These are phyloP conservation scores for Fonsecaea monophora DNA, from an alignment of 2,329 filamentous ascomycete species.

Conservation along the genomic window DNA sequence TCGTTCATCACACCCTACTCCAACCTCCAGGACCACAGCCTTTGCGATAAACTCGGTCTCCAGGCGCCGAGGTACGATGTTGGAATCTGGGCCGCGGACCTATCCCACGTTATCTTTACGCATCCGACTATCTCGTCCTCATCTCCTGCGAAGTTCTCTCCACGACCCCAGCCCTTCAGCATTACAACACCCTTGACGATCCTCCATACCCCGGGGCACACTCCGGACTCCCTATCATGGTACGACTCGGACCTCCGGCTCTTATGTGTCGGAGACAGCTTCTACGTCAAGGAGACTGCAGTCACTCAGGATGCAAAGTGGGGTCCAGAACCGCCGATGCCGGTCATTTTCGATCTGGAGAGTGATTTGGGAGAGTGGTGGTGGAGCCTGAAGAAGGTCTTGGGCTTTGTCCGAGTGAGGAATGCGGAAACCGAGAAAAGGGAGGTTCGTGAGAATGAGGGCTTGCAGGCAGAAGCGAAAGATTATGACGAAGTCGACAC, in stretches of 20 bases:
- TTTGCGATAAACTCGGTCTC: slow-evolving; percentile 30
- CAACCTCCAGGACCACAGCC: slow-evolving; percentile 36
- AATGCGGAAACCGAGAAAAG: slow-evolving; percentile 19
- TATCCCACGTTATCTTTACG: slow-evolving; percentile 19
- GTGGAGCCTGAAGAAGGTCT: slow-evolving; percentile 26
- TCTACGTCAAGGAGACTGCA: slow-evolving; percentile 35
- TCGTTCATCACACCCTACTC: slow-evolving; percentile 35
- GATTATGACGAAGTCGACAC: background rate
- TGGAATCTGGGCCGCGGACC: slow-evolving; percentile 34
- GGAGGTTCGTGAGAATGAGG: background rate
- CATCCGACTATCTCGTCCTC: background rate
- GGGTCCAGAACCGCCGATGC: slow-evolving; percentile 35
- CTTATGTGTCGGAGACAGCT: slow-evolving; percentile 38
- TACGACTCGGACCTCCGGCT: slow-evolving; percentile 33
- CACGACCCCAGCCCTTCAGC: background rate
- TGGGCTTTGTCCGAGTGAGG: slow-evolving; percentile 26
- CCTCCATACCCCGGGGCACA: slow-evolving; percentile 38
- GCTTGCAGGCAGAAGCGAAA: background rate
- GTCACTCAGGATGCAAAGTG: slow-evolving; percentile 30
- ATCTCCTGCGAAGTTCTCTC: background rate
- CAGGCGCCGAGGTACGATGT: slow-evolving; percentile 34
- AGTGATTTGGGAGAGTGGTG: slow-evolving; percentile 30
- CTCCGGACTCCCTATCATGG: slow-evolving; percentile 39
- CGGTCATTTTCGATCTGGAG: slow-evolving; percentile 35
- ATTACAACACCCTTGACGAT: slow-evolving; percentile 29